A percentile compares a stretch with the other conserved stretches of the same genome.
Conservation (phyloP, 2,329 filamentous ascomycete genomes). For the Epichloe brachyelytri region DNA sequence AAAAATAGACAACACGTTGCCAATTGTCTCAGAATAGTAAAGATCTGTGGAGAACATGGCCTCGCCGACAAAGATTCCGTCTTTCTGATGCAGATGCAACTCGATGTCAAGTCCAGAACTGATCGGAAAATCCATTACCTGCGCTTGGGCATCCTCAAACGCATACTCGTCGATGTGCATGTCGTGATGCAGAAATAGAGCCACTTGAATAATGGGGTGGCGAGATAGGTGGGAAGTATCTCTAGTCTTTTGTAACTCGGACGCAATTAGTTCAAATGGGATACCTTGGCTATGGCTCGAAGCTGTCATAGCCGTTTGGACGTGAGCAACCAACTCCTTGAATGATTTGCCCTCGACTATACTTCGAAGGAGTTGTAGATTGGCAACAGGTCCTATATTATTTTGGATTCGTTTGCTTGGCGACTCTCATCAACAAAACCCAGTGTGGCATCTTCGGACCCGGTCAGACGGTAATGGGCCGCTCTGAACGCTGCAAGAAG, state of each 20-base stretch:
- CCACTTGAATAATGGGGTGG: neutral
- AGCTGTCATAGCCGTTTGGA: neutral
- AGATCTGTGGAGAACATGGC: neutral
- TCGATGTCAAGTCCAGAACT: neutral
- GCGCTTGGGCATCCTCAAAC: neutral
- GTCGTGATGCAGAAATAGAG: neutral
- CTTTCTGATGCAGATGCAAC: neutral
- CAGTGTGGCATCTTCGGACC: constrained; percentile 11
- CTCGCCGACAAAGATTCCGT: neutral
- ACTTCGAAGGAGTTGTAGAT: constrained; percentile 10
- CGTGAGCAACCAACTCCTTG: neutral
- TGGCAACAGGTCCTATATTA: neutral
- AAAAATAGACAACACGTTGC: neutral
- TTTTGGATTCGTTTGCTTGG: constrained; percentile 7
- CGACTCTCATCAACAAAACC: constrained; percentile 11
- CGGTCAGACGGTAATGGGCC: constrained; percentile 15
- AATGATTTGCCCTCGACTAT: neutral
- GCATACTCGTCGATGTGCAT: neutral
- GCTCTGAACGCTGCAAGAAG: constrained; percentile 14
- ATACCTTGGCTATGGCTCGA: neutral
- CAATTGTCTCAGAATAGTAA: neutral
- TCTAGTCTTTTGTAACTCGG: neutral
- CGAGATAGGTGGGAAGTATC: neutral
- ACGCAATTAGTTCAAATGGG: neutral
- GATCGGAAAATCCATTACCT: neutral